phyloP scores from a whole-genome alignment of 2,329 filamentous ascomycete species.

The Claviceps maximensis region DNA sequence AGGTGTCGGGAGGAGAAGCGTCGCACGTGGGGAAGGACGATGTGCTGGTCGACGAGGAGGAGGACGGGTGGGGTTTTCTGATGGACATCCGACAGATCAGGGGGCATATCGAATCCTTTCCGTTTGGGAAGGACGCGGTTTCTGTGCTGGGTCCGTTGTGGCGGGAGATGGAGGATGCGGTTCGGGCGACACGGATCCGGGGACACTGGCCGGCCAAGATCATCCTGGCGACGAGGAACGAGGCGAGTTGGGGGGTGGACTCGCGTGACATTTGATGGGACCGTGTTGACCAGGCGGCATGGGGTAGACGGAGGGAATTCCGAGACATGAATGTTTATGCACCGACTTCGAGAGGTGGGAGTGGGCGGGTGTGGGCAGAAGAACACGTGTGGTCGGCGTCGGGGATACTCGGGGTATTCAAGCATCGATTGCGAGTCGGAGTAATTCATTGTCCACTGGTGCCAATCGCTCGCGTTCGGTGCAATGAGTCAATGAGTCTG shows the following conservation, averaged over 20 bases:
- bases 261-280: no score
- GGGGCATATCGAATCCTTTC: neutral
- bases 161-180: neutral
- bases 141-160: neutral
- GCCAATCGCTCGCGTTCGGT: no score
- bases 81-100: neutral
- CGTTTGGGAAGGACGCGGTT: neutral
- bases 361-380: no score
- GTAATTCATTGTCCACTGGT: no score
- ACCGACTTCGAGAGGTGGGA: no score
- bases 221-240: neutral
- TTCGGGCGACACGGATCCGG: neutral
- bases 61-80: neutral
- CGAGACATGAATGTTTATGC: no score
- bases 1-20: neutral
- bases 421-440: no score
- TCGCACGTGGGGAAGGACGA: neutral
- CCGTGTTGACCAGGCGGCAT: no score
- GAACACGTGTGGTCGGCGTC: no score
- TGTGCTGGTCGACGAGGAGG: neutral
- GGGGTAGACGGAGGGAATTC: no score
- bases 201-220: neutral
- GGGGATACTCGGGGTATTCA: no score
- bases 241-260: neutral
- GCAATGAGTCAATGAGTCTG: no score